phyloP scores from a whole-genome alignment of 208 protist genomes.

The Trichomonas gallinae region DNA sequence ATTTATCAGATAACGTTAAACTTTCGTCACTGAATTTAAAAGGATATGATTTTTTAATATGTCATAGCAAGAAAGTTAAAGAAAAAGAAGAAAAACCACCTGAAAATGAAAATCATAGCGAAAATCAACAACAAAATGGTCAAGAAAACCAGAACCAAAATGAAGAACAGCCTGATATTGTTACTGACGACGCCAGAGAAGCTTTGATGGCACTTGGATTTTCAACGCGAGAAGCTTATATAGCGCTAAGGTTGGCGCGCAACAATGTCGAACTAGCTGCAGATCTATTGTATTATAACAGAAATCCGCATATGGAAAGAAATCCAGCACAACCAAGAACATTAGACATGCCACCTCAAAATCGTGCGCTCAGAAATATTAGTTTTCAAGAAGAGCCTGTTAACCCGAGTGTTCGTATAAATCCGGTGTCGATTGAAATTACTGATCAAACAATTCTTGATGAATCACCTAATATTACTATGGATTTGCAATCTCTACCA shows the following conservation, averaged over 20 bases:
- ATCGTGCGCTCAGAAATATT: too few species aligned
- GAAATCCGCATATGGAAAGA: neutral
- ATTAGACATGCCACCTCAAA: too few species aligned
- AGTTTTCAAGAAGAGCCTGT: too few species aligned
- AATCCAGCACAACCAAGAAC: too few species aligned
- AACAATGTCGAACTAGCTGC: neutral
- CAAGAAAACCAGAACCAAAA: neutral
- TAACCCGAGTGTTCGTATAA: too few species aligned
- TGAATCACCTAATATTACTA: too few species aligned
- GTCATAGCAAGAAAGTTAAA: neutral
- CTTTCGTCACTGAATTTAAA: neutral
- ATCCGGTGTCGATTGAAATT: too few species aligned
- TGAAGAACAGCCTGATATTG: neutral
- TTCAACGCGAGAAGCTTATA: neutral
- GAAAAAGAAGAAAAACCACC: neutral
- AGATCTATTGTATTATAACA: neutral
- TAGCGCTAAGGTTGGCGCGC: neutral
- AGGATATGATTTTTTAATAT: neutral
- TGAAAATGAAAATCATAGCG: neutral
- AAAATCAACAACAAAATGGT: neutral
- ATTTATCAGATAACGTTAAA: neutral
- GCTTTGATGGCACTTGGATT: neutral
- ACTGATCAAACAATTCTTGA: too few species aligned
- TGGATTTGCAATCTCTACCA: neutral
- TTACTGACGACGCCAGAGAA: neutral